Evolutionary conservation across 1,139 yeast genomes (phyloP), one percentile per base, ranked within the genome.

Genomic region (Nakaseomyces sp.): DNA sequence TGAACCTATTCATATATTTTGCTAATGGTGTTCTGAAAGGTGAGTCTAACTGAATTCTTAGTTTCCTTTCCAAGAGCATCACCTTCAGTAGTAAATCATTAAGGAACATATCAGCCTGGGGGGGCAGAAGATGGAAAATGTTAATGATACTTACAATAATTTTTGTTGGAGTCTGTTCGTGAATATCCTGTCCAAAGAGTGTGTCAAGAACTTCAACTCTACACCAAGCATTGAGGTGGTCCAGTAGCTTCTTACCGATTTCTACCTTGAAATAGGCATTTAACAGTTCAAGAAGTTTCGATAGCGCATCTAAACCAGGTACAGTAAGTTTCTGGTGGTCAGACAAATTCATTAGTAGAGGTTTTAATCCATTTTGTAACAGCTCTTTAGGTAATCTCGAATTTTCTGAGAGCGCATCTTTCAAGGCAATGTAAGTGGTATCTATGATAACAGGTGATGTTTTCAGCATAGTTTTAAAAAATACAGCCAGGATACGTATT

Each of bases 161-260:
- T 58, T 85, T 84, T 0, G 89, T 83, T 41, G 82, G 83, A 48
- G 86, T 86, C 49, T 81, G 85, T 37, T 81, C 87, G 42, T 85
- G 76, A 7, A 63, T 53, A 45, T 63, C 66, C 41, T 61, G 59
- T 4, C 64, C 66, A 45, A 61, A 60, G 25, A 63, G 48, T 19
- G 57, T 55, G 39, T 63, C 66, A 41, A 93, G 66, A 1, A 85
- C 77, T 40, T 77, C 76, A 6, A 94, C 87, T 53, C 87, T 93
- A 0, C 97, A 96, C 96, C 96, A 89, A 0, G 96, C 96, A 75
- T 82, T 85, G 53, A 91, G 70, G 64, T 93, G 98, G 57, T 93
- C 98, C 25, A 93, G 72, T 44, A 93, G 69, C 57, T 93, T 93
- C 45, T 89, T 76, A 28, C 99, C 99, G 53, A 93, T 91, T 63